These are phyloP conservation scores for Trichoderma polysporum DNA, from an alignment of 2,329 filamentous ascomycete genomes.

Conservation along the genomic window DNA sequence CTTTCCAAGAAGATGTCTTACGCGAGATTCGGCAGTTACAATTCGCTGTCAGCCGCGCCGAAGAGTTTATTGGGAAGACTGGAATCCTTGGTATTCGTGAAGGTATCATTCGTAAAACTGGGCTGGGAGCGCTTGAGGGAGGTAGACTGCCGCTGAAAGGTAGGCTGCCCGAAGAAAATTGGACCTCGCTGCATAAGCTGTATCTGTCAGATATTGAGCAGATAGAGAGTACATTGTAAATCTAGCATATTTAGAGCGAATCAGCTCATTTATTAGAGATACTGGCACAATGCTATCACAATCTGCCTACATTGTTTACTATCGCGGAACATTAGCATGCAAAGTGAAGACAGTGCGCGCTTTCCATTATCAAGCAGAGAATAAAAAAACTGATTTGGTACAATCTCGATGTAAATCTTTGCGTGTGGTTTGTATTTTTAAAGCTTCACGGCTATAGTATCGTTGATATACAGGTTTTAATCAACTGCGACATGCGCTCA, in stretches of 20 bases:
- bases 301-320: too few species aligned
- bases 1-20: neutral
- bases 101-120: constrained; percentile 57
- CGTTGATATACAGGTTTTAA: too few species aligned
- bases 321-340: too few species aligned
- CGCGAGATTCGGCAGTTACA: constrained; percentile 47
- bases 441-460: too few species aligned
- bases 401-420: too few species aligned
- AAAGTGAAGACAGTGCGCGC: too few species aligned
- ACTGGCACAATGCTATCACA: neutral
- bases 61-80: constrained; percentile 60
- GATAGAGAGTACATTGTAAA: constrained; percentile 9
- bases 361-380: too few species aligned
- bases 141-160: constrained; percentile 59
- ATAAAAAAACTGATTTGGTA: too few species aligned
- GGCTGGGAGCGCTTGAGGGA: constrained; percentile 58
- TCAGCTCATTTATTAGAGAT: neutral
- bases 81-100: constrained; percentile 67
- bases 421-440: too few species aligned
- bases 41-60: constrained; percentile 59
- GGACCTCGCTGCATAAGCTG: constrained; percentile 2
- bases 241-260: neutral
- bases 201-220: constrained; percentile 14
- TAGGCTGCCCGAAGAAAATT: constrained; percentile 56
- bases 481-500: too few species aligned